phyloP scores from a whole-genome alignment of 2,329 filamentous ascomycete species.

The Sphaceloma murrayae region DNA sequence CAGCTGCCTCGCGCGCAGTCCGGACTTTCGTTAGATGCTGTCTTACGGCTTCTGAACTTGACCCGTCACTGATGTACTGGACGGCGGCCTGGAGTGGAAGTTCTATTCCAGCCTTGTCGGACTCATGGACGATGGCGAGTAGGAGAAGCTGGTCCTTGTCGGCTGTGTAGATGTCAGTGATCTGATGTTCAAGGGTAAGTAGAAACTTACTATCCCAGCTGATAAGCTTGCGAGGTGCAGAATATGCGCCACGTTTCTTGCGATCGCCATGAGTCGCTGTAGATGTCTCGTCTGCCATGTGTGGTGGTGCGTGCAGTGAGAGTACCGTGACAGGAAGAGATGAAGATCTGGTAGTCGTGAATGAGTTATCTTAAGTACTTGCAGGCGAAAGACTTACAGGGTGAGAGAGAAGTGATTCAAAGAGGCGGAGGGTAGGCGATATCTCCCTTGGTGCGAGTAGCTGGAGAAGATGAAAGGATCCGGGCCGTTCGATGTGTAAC shows the following conservation, averaged over 20 bases:
- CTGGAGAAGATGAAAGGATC: too few relatives aligned
- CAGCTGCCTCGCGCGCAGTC: conserved; percentile 19
- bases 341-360: too few relatives aligned
- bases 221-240: conserved; percentile 21
- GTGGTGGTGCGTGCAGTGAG: too few relatives aligned
- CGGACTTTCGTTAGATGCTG: conserved; percentile 26
- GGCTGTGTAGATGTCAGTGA: conserved; percentile 18
- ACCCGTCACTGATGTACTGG: conserved; percentile 18
- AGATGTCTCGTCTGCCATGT: not conserved
- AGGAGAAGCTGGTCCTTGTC: conserved; percentile 24
- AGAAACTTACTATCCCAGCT: conserved; percentile 26
- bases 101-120: conserved; percentile 17
- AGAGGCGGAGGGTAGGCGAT: too few relatives aligned
- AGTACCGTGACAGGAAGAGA: too few relatives aligned
- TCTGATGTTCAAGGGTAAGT: not conserved
- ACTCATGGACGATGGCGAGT: conserved; percentile 22
- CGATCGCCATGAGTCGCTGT: not conserved
- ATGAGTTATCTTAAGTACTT: too few relatives aligned
- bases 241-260: conserved; percentile 10
- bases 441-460: too few relatives aligned
- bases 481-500: too few relatives aligned
- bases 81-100: conserved; percentile 23
- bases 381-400: too few relatives aligned
- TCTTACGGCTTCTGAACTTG: conserved; percentile 22
- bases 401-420: too few relatives aligned